Conservation (phyloP, 2,329 filamentous ascomycete species). For the Arthrobotrys sinensis region DNA sequence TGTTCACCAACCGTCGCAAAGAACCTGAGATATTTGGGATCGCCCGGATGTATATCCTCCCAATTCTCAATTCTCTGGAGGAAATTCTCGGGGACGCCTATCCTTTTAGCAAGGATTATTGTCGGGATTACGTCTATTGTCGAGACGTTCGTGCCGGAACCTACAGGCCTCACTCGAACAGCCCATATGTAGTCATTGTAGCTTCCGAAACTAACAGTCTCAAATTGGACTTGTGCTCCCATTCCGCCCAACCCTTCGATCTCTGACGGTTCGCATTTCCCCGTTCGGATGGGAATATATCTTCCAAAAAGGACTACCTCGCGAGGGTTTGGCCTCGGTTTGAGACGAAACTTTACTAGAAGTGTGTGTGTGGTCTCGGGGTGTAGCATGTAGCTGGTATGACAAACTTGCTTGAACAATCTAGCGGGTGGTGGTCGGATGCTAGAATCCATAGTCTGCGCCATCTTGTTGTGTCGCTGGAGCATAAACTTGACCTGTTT, state of each 20-base stretch:
- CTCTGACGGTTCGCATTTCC: constrained; percentile 78
- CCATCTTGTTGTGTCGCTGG: constrained; percentile 82
- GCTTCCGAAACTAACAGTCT: constrained; percentile 81
- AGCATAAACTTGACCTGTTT: constrained; percentile 90
- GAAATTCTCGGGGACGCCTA: constrained; percentile 5
- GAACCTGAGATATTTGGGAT: constrained; percentile 43
- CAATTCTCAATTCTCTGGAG: constrained; percentile 39
- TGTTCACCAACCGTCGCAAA: constrained; percentile 49
- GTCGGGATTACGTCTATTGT: constrained; percentile 25
- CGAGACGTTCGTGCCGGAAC: constrained; percentile 72
- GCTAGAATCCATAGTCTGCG: constrained; percentile 66
- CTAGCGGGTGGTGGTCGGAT: constrained; percentile 69
- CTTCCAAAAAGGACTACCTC: constrained; percentile 76
- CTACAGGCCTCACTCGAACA: constrained; percentile 81
- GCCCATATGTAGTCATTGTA: constrained; percentile 91
- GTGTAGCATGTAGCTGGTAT: constrained; percentile 89
- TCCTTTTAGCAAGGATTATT: constrained; percentile 39
- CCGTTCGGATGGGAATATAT: constrained; percentile 35
- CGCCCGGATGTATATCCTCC: constrained; percentile 30
- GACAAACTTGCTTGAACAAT: constrained; percentile 90
- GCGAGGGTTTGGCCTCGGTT: constrained; percentile 80
- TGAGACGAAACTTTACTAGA: constrained; percentile 59
- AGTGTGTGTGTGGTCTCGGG: constrained; percentile 59
- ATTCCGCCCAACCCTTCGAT: constrained; percentile 79
- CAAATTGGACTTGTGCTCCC: constrained; percentile 86